A percentile compares a stretch with the other conserved stretches of the same genome.
Evolutionary conservation across 129 eudicot species (phyloP).

Genomic region (Artemisia tridentata): DNA sequence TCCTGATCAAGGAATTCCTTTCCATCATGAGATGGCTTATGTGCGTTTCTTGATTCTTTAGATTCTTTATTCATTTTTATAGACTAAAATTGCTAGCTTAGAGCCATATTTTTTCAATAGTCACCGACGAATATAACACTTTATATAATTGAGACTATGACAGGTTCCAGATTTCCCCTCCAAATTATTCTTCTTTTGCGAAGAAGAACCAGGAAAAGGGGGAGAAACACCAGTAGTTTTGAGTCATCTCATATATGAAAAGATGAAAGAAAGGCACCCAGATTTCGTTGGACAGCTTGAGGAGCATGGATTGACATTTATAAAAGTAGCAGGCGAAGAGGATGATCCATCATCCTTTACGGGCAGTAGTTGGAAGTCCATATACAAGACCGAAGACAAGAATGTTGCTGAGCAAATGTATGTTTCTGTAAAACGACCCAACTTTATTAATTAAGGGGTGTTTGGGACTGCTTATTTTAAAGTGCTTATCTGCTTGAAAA

Average conservation of each 20-base stretch:
- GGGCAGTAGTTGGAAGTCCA: constrained; percentile 32
- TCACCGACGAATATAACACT: no score
- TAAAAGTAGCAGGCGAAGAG: neutral
- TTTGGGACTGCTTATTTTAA: neutral
- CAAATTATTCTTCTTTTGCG: constrained; percentile 83
- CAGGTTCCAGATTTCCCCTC: constrained; percentile 69
- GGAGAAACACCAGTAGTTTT: constrained; percentile 90
- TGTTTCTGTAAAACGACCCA: neutral
- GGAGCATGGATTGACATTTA: constrained; percentile 24
- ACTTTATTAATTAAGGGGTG: neutral
- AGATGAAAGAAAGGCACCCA: constrained; percentile 30
- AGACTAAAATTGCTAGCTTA: no score
- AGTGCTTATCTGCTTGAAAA: neutral
- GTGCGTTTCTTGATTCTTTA: neutral
- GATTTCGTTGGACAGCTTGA: constrained; percentile 21
- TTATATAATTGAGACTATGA: neutral
- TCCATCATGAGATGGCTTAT: constrained; percentile 18
- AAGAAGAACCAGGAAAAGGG: constrained; percentile 69
- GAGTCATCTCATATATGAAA: constrained; percentile 44
- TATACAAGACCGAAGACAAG: constrained; percentile 32
- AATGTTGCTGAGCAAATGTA: constrained; percentile 29
- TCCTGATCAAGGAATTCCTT: constrained; percentile 8
- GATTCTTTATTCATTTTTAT: no score
- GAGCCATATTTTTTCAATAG: no score
- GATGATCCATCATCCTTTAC: constrained; percentile 7